phyloP scores from a whole-genome alignment of 208 protist species.

The Crithidia expoeki region DNA sequence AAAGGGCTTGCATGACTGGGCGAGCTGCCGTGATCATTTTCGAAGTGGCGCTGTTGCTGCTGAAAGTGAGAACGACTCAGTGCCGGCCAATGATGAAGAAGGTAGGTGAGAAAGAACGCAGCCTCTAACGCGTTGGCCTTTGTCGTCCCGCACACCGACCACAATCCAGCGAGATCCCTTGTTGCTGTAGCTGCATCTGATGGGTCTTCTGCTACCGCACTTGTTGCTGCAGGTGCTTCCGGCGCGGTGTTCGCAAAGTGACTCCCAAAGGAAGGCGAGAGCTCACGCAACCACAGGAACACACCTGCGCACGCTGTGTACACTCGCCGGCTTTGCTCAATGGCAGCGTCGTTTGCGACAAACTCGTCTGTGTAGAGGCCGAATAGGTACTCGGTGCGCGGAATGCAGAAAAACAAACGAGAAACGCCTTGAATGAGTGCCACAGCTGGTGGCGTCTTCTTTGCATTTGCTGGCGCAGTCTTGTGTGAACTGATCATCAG shows the following conservation, averaged over 20 bases:
- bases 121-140: constrained; percentile 65
- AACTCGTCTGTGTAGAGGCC: constrained; percentile 14
- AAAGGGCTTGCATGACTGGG: neutral
- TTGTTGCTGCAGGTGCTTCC: neutral
- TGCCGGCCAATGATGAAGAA: constrained; percentile 26
- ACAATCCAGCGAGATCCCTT: neutral
- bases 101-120: constrained; percentile 64
- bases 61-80: neutral
- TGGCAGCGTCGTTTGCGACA: neutral
- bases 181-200: neutral
- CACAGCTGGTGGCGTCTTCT: neutral
- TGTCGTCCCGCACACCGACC: constrained; percentile 53
- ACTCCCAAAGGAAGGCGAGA: constrained; percentile 13
- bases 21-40: neutral
- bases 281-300: constrained; percentile 42
- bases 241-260: neutral
- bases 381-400: constrained; percentile 62
- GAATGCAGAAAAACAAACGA: constrained; percentile 39
- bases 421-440: constrained; percentile 30
- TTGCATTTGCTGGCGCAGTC: neutral
- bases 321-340: constrained; percentile 26
- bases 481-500: neutral
- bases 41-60: neutral
- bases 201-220: too few relatives aligned
- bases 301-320: constrained; percentile 31